Evolutionary conservation across 2,329 filamentous ascomycete species (phyloP).

Genomic region (Tolypocladium amazonense): DNA sequence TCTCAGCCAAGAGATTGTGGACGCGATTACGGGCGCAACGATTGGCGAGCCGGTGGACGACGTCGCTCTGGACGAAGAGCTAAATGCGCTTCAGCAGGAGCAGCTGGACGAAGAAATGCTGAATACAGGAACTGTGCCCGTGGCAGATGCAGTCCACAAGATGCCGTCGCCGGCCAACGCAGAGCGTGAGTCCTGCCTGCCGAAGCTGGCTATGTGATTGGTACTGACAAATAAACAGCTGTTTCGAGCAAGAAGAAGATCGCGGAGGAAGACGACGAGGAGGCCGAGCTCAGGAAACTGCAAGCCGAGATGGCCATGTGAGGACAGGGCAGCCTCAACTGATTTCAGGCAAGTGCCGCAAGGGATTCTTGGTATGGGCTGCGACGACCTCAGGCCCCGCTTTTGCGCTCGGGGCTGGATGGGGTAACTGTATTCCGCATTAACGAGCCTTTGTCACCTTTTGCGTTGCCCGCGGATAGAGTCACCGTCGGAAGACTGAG

Average conservation of each 20-base stretch:
- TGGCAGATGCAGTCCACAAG: conserved; percentile 64
- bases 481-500: not conserved
- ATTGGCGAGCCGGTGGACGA: conserved; percentile 70
- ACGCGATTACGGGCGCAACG: conserved; percentile 65
- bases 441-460: not conserved
- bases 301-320: conserved; percentile 97
- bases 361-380: conserved; percentile 5
- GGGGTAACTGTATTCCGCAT: not conserved
- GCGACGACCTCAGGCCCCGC: not conserved
- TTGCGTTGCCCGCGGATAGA: not conserved
- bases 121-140: conserved; percentile 74
- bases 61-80: conserved; percentile 71
- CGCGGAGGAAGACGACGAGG: conserved; percentile 81
- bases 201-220: not conserved
- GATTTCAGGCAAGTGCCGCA: conserved; percentile 1
- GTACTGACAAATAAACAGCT: conserved; percentile 12
- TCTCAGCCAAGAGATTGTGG: conserved; percentile 85
- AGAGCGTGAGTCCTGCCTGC: conserved; percentile 52
- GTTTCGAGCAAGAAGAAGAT: conserved; percentile 27
- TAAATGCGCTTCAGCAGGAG: conserved; percentile 84
- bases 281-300: conserved; percentile 84
- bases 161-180: conserved; percentile 65
- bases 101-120: conserved; percentile 90
- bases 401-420: not conserved
- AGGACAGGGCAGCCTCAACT: conserved; percentile 8